A percentile compares a stretch with the other conserved stretches of the same genome.
phyloP scores from a whole-genome alignment of 331 rosid genomes.

The Malus hybrid region DNA sequence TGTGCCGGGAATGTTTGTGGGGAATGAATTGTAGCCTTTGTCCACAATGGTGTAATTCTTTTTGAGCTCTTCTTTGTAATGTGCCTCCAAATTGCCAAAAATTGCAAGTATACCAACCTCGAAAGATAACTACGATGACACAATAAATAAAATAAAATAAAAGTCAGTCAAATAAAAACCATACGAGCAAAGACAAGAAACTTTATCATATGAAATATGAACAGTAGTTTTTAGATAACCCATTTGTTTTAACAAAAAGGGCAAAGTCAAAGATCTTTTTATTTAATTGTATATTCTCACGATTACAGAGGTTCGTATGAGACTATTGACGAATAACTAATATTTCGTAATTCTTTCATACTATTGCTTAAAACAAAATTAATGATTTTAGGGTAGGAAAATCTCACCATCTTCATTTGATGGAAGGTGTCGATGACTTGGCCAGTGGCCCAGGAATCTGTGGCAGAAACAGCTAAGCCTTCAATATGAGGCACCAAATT shows the following conservation, averaged over 20 bases:
- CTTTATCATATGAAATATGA: too few relatives aligned
- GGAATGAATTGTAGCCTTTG: slow-evolving; percentile 81
- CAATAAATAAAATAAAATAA: background rate
- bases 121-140: slow-evolving; percentile 54
- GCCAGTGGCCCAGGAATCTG: slow-evolving; percentile 45
- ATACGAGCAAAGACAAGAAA: too few relatives aligned
- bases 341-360: too few relatives aligned
- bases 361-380: background rate
- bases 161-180: background rate
- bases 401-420: slow-evolving; percentile 74
- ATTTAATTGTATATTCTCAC: background rate
- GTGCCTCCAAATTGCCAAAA: slow-evolving; percentile 56
- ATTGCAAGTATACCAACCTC: slow-evolving; percentile 68
- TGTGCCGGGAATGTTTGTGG: slow-evolving; percentile 63
- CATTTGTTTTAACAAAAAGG: background rate
- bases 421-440: slow-evolving; percentile 48
- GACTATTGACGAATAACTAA: too few relatives aligned
- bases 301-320: too few relatives aligned
- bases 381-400: background rate
- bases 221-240: too few relatives aligned
- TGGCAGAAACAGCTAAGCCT: slow-evolving; percentile 41
- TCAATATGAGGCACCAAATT: slow-evolving; percentile 53
- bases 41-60: slow-evolving; percentile 54
- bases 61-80: slow-evolving; percentile 50
- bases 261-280: background rate